Percentiles rank a stretch among this genome's conserved stretches.
Conservation (phyloP, 169 alveolate genomes). For the Plasmodium billcollinsi region DNA sequence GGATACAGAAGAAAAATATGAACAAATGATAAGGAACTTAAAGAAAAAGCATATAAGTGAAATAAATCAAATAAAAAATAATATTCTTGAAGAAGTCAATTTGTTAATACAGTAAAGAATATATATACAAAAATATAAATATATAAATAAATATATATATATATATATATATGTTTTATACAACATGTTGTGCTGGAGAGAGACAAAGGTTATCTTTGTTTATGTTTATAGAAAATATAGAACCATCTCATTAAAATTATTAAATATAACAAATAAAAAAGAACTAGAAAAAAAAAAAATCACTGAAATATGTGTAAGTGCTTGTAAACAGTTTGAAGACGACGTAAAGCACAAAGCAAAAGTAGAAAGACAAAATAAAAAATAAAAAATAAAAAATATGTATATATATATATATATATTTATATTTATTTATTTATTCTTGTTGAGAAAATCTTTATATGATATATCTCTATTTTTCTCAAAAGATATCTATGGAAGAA, state of each 20-base stretch:
- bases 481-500: slow-evolving; percentile 13
- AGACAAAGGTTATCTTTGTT: background rate
- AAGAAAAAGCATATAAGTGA: slow-evolving; percentile 41
- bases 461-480: background rate
- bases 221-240: slow-evolving; percentile 34
- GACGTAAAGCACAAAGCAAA: slow-evolving; percentile 55
- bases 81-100: slow-evolving; percentile 64
- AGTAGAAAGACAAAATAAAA: slow-evolving; percentile 15
- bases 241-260: slow-evolving; percentile 44
- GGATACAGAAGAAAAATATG: slow-evolving; percentile 35
- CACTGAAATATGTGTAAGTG: slow-evolving; percentile 58
- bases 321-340: slow-evolving; percentile 51
- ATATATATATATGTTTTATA: background rate
- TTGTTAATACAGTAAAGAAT: slow-evolving; percentile 61
- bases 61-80: slow-evolving; percentile 62
- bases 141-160: slow-evolving; percentile 4
- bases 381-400: background rate
- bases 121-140: slow-evolving; percentile 12
- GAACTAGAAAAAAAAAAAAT: slow-evolving; percentile 62
- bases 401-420: slow-evolving; percentile 3
- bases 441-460: background rate
- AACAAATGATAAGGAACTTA: slow-evolving; percentile 40
- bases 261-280: slow-evolving; percentile 52
- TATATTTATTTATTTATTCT: background rate
- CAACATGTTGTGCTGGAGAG: background rate